Evolutionary conservation across 805 yeast species (phyloP), one percentile per base, ranked within the genome.

Genomic region (Maudiozyma barnettii): DNA sequence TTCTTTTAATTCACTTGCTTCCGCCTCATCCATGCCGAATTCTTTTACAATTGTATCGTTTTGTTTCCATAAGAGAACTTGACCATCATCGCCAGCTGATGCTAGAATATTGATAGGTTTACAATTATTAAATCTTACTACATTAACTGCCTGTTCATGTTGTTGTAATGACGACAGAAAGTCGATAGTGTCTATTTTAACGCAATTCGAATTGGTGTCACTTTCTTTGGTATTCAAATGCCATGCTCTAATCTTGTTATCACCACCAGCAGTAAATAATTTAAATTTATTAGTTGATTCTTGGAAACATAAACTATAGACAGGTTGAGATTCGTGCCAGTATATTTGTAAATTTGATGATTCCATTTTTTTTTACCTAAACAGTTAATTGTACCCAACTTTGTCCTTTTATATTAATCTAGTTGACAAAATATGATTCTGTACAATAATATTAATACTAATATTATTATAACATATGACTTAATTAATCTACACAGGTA

Each of bases 31-130:
- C 29, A 41, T 30, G 10, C 49, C 49, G 33, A 41, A 44, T 12
- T 42, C 86, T 51, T 71, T 71, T 5, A 76, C 71, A 16, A 79
- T 68, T 3, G 69, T 68, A 42, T 78, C 80, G 20, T 79, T 69
- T 19, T 74, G 69, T 38, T 69, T 72, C 99, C 99, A 93, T 33
- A 93, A 65, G 52, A 90, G 71, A 22, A 93, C 75, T 6, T 83
- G 79, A 1, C 99, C 98, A 63, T 93, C 99, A 60, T 93, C 99
- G 3, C 97, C 95, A 0, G 96, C 97, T 0, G 91, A 76, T 0
- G 98, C 98, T 20, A 93, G 68, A 6, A 75, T 53, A 43, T 75
- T 72, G 1, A 96, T 96, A 2, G 23, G 12, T 21, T 63, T 66
- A 39, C 30, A 22, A 2, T 82, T 80, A 39, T 59, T 82, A 60